phyloP scores from a whole-genome alignment of 139 green algal genomes.

The Ettlia oleoabundans region DNA sequence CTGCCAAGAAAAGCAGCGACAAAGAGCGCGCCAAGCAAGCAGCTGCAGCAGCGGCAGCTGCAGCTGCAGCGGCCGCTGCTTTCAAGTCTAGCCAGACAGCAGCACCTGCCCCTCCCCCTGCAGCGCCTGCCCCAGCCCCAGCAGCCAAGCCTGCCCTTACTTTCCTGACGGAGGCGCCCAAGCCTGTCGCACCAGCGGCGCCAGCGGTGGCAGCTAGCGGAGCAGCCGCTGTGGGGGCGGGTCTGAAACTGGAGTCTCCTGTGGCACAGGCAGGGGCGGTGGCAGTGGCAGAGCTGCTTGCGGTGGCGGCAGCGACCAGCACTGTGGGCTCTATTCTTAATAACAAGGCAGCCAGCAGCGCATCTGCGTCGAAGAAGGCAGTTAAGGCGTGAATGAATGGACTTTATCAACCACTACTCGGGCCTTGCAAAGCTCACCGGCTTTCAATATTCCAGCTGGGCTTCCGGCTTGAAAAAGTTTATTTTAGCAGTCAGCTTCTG shows the following conservation, averaged over 20 bases:
- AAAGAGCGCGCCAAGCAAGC: slow-evolving; percentile 10
- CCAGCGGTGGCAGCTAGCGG: slow-evolving; percentile 1
- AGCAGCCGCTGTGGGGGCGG: not conserved
- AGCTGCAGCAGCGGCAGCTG: slow-evolving; percentile 5
- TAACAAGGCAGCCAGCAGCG: not conserved
- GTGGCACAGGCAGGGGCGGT: slow-evolving; percentile 24
- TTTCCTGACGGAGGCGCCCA: not conserved
- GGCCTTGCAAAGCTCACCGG: too few relatives aligned
- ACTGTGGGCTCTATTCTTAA: slow-evolving; percentile 31
- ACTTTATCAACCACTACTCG: too few relatives aligned
- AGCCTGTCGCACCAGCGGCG: not conserved
- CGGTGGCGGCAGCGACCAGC: slow-evolving; percentile 32
- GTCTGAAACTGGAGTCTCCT: not conserved
- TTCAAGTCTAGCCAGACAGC: slow-evolving; percentile 21
- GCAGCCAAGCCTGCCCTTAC: not conserved
- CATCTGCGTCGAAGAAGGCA: not conserved
- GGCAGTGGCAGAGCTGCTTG: slow-evolving; percentile 34
- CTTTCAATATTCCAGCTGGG: too few relatives aligned
- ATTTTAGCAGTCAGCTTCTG: too few relatives aligned
- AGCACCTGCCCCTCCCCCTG: not conserved
- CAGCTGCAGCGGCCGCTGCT: slow-evolving; percentile 14
- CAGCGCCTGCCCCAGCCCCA: not conserved
- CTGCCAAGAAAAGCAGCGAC: not conserved
- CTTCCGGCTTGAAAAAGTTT: too few relatives aligned
- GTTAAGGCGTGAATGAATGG: not conserved